These are phyloP conservation scores for Metschnikowia lochheadii DNA, from an alignment of 805 yeast genomes.

Conservation along the genomic window DNA sequence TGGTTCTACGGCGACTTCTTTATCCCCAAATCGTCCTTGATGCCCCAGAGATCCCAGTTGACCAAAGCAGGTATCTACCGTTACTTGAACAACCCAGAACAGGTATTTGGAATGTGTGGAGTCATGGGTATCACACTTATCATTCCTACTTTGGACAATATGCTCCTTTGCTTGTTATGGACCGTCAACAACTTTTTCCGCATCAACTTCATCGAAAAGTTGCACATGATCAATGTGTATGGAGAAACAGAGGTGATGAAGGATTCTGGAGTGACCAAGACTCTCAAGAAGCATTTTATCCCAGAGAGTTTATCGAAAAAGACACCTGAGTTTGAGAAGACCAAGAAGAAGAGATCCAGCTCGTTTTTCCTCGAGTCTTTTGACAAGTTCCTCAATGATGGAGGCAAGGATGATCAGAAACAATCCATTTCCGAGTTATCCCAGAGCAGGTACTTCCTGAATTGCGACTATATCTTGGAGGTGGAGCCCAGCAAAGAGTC, in stretches of 20 bases:
- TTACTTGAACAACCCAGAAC: slow-evolving; percentile 79
- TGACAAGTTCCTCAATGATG: slow-evolving; percentile 42
- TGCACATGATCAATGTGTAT: slow-evolving; percentile 72
- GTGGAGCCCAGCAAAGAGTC: slow-evolving; percentile 13
- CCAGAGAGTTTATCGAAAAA: slow-evolving; percentile 37
- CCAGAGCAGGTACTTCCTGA: slow-evolving; percentile 36
- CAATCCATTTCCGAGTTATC: slow-evolving; percentile 37
- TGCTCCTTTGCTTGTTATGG: slow-evolving; percentile 56
- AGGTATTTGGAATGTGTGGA: slow-evolving; percentile 72
- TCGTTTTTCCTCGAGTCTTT: slow-evolving; percentile 42
- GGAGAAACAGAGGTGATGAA: slow-evolving; percentile 59
- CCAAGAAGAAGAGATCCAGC: slow-evolving; percentile 19
- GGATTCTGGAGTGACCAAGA: slow-evolving; percentile 48
- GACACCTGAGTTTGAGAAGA: neutral
- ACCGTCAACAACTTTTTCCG: slow-evolving; percentile 61
- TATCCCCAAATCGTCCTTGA: slow-evolving; percentile 43
- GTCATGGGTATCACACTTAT: slow-evolving; percentile 73
- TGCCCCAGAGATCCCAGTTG: slow-evolving; percentile 42
- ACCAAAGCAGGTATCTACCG: slow-evolving; percentile 80
- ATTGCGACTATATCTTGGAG: slow-evolving; percentile 30
- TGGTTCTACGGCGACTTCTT: slow-evolving; percentile 90
- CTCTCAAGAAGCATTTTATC: slow-evolving; percentile 38
- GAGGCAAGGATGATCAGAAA: slow-evolving; percentile 19
- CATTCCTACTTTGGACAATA: slow-evolving; percentile 45
- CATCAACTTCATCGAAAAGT: slow-evolving; percentile 68